A percentile compares a stretch with the other conserved stretches of the same genome.
Evolutionary conservation across 2,329 filamentous ascomycete genomes (phyloP).

Genomic region (Botrytis aclada): DNA sequence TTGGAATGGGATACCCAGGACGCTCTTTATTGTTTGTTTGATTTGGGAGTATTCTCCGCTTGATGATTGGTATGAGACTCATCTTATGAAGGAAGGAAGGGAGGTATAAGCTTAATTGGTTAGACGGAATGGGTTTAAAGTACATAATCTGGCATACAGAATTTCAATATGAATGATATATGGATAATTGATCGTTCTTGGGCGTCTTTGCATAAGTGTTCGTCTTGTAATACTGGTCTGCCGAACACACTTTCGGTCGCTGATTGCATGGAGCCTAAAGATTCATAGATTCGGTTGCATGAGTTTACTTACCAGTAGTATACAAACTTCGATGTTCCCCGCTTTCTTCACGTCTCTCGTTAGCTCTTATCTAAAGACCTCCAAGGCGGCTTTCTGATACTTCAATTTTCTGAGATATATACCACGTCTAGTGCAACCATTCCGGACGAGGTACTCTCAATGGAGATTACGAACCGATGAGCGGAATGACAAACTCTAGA

Average conservation of each 20-base stretch:
- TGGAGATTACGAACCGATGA: too few relatives aligned
- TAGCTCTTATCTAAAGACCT: neutral
- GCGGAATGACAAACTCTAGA: neutral
- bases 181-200: neutral
- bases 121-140: conserved; percentile 2
- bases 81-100: neutral
- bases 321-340: neutral
- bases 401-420: neutral
- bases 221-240: neutral
- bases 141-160: neutral
- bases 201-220: neutral
- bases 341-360: neutral
- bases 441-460: too few relatives aligned
- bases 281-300: neutral
- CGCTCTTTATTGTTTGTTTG: neutral
- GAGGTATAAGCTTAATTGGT: neutral
- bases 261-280: neutral
- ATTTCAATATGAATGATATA: neutral
- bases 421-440: neutral
- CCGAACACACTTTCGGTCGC: neutral
- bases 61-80: neutral
- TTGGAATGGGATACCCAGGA: neutral
- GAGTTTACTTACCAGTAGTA: neutral
- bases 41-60: neutral
- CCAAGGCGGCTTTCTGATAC: neutral